A percentile compares a stretch with the other conserved stretches of the same genome.
phyloP scores from a whole-genome alignment of 345 rosid genomes.

The Lenwebbia sp. region DNA sequence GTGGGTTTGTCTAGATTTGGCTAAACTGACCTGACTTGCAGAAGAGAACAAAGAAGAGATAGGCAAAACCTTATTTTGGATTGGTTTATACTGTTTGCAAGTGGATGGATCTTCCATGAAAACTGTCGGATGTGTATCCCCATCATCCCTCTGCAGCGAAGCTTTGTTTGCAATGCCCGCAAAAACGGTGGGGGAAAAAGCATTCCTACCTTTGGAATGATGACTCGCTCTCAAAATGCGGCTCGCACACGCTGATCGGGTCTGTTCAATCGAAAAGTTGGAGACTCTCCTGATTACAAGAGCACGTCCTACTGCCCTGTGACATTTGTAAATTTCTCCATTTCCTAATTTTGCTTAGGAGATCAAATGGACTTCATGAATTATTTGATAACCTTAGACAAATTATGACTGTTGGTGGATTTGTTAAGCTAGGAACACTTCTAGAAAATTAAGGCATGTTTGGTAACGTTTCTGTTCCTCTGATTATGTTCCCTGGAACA shows the following conservation, averaged over 20 bases:
- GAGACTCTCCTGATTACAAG: not conserved
- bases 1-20: not conserved
- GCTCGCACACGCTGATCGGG: not conserved
- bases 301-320: not conserved
- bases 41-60: not conserved
- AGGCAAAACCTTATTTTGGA: not conserved
- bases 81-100: not conserved
- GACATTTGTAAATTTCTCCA: not conserved
- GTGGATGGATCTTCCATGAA: not conserved
- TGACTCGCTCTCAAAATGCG: not conserved
- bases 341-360: not conserved
- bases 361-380: not conserved
- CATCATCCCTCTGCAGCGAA: not conserved
- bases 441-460: too few species aligned
- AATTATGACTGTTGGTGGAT: not conserved
- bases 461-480: too few species aligned
- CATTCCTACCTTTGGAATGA: not conserved
- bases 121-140: not conserved
- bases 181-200: not conserved
- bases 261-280: not conserved
- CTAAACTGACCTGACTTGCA: not conserved
- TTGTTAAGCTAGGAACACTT: not conserved
- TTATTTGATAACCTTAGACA: not conserved
- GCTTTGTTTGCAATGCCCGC: not conserved
- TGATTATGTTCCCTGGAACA: too few species aligned